Conservation (phyloP, 2,329 filamentous ascomycete species). For the Pseudogymnoascus sp. region DNA sequence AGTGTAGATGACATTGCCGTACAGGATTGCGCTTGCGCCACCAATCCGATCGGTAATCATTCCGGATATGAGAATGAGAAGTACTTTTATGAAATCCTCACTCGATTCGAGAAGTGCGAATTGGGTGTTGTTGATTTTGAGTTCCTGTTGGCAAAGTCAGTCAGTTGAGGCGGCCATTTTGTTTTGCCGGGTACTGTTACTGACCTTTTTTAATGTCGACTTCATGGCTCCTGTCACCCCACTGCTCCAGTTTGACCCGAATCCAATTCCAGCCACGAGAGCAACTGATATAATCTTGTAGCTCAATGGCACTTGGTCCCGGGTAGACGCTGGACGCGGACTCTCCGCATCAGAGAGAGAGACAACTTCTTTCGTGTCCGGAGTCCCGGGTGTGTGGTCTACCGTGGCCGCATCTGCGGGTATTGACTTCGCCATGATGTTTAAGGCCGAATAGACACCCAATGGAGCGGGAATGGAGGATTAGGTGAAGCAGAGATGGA, state of each 20-base stretch:
- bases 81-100: constrained; percentile 53
- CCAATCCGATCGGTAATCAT: constrained; percentile 51
- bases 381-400: not conserved
- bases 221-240: constrained; percentile 55
- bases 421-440: not conserved
- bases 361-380: not conserved
- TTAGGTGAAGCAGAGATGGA: not conserved
- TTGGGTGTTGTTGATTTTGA: constrained; percentile 51
- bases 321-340: not conserved
- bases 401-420: not conserved
- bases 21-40: constrained; percentile 50
- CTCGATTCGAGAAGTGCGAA: constrained; percentile 52
- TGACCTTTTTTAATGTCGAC: constrained; percentile 48
- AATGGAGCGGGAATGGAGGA: not conserved
- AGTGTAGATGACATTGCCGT: constrained; percentile 52
- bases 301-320: constrained; percentile 17
- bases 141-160: constrained; percentile 29
- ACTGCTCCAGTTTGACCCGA: constrained; percentile 52
- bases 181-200: not conserved
- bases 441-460: not conserved
- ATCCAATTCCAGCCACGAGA: constrained; percentile 47
- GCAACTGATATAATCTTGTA: constrained; percentile 38
- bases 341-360: not conserved
- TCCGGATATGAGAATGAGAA: constrained; percentile 46
- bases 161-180: not conserved